Percentiles rank a stretch among this genome's conserved stretches.
Conservation (phyloP, 2,329 filamentous ascomycete species). For the Volutella citrinella region DNA sequence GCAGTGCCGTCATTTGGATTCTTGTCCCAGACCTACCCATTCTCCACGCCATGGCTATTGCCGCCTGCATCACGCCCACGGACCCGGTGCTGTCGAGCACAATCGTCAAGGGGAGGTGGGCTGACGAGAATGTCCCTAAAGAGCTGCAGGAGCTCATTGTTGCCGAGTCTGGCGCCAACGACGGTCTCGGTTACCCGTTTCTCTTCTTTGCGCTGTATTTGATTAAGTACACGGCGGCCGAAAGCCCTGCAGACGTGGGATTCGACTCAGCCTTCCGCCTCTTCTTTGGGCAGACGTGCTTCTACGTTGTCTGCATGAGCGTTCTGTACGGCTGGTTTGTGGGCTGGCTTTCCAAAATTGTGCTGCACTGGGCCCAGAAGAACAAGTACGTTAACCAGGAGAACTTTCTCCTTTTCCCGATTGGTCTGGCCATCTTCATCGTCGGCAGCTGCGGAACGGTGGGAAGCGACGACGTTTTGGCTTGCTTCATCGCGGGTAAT, state of each 20-base stretch:
- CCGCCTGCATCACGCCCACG: constrained; percentile 86
- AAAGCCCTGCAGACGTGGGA: constrained; percentile 58
- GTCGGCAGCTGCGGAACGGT: constrained; percentile 83
- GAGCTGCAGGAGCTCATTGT: constrained; percentile 77
- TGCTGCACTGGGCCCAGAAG: constrained; percentile 82
- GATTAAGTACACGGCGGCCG: constrained; percentile 68
- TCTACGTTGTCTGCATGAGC: constrained; percentile 77
- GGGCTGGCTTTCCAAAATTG: constrained; percentile 77
- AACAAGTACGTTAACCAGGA: constrained; percentile 80
- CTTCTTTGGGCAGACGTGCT: constrained; percentile 86
- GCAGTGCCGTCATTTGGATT: constrained; percentile 75
- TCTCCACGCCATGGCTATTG: constrained; percentile 75
- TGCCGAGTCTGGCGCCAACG: constrained; percentile 83
- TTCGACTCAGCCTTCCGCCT: constrained; percentile 66
- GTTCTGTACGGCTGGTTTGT: constrained; percentile 72
- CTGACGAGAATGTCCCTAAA: constrained; percentile 83
- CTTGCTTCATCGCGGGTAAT: constrained; percentile 90
- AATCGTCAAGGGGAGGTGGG: constrained; percentile 91
- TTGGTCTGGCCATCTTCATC: constrained; percentile 82
- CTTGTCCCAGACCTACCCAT: constrained; percentile 70
- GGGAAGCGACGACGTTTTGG: constrained; percentile 84
- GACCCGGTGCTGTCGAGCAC: constrained; percentile 85
- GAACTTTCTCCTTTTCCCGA: constrained; percentile 83
- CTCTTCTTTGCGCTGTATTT: constrained; percentile 81
- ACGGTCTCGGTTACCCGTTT: constrained; percentile 86